Conservation (phyloP, 805 yeast genomes). For the Hanseniaspora lachancei region DNA sequence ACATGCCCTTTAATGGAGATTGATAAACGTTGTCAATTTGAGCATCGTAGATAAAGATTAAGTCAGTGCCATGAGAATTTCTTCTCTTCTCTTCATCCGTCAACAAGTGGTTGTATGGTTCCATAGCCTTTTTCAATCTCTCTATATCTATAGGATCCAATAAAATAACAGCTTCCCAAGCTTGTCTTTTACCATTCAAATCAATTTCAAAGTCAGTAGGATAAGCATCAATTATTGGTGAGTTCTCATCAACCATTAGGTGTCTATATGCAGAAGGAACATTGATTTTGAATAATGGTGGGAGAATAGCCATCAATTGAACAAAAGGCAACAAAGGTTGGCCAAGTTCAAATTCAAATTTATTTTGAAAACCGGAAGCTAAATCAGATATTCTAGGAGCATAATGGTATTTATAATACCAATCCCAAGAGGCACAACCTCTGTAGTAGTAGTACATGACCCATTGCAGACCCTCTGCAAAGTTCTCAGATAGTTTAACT, state of each 20-base stretch:
- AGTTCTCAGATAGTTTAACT: constrained; percentile 57
- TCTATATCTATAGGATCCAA: constrained; percentile 81
- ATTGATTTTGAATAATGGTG: constrained; percentile 72
- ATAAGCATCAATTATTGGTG: constrained; percentile 83
- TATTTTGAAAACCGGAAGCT: constrained; percentile 51
- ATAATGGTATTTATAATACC: constrained; percentile 85
- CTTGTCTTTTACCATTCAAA: constrained; percentile 85
- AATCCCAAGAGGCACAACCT: constrained; percentile 91
- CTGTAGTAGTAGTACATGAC: constrained; percentile 79
- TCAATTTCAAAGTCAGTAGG: constrained; percentile 81
- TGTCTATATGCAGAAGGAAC: constrained; percentile 68
- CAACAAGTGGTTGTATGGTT: constrained; percentile 47
- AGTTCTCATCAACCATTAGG: constrained; percentile 70
- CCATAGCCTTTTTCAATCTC: constrained; percentile 59
- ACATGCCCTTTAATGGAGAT: constrained; percentile 65
- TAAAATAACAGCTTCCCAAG: constrained; percentile 95
- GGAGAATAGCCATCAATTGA: constrained; percentile 93
- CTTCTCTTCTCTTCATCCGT: constrained; percentile 59
- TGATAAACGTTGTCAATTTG: constrained; percentile 54
- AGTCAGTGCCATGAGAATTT: constrained; percentile 60
- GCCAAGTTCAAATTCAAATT: constrained; percentile 53
- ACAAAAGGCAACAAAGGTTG: constrained; percentile 83
- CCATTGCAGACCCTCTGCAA: constrained; percentile 94
- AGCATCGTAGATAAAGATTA: constrained; percentile 61
- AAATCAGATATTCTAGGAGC: constrained; percentile 91